These are phyloP conservation scores for Hypoxylon crocopeplum DNA, from an alignment of 495 filamentous ascomycete genomes.

Conservation along the genomic window DNA sequence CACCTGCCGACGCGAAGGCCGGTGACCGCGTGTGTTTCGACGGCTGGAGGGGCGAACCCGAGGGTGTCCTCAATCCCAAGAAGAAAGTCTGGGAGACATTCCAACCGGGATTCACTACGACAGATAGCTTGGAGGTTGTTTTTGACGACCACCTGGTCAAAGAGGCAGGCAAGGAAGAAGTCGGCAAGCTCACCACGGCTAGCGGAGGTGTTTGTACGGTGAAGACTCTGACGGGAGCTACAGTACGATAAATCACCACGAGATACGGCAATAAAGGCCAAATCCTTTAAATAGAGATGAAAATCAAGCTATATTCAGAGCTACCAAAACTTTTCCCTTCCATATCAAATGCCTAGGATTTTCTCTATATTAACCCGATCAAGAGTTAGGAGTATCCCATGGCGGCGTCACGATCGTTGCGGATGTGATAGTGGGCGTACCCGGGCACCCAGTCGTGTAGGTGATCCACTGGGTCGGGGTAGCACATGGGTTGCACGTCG, in stretches of 20 bases:
- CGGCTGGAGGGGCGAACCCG: constrained; percentile 91
- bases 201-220: constrained; percentile 78
- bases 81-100: constrained; percentile 98
- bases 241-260: constrained; percentile 64
- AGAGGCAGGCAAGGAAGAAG: constrained; percentile 63
- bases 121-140: constrained; percentile 74
- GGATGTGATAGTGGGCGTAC: constrained; percentile 36
- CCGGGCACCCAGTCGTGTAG: constrained; percentile 46
- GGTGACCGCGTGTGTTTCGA: constrained; percentile 93
- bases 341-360: background rate
- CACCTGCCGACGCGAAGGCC: constrained; percentile 77
- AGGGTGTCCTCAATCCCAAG: constrained; percentile 94
- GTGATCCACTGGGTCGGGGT: constrained; percentile 47
- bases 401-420: constrained; percentile 25
- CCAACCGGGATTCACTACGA: constrained; percentile 94
- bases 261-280: no score
- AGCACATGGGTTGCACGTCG: constrained; percentile 42
- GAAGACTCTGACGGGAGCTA: constrained; percentile 71
- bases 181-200: constrained; percentile 73
- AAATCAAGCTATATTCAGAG: constrained; percentile 18
- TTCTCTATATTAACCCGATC: background rate
- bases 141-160: constrained; percentile 56
- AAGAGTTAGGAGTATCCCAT: constrained; percentile 4
- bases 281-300: constrained; percentile 16
- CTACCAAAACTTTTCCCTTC: constrained; percentile 7